A percentile compares a stretch with the other conserved stretches of the same genome.
Conservation (phyloP, 1,284 basidiomycete genomes). For the Trichosporon ovoides region DNA sequence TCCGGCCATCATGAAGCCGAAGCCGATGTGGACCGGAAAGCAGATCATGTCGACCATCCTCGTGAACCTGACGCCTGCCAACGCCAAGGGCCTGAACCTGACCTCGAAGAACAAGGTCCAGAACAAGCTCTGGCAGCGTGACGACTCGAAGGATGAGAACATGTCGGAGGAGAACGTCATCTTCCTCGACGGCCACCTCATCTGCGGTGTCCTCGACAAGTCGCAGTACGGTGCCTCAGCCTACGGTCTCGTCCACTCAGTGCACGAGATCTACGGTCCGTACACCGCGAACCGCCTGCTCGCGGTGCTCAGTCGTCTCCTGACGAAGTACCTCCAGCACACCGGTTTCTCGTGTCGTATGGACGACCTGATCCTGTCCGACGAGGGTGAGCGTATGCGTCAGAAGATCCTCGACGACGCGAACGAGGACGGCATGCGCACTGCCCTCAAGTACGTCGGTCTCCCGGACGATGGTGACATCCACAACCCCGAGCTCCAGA, state of each 20-base stretch:
- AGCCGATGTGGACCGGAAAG: conserved; percentile 93
- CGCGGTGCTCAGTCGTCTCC: conserved; percentile 84
- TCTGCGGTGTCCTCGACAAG: conserved; percentile 93
- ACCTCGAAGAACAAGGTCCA: conserved; percentile 81
- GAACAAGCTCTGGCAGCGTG: conserved; percentile 68
- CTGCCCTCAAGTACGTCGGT: conserved; percentile 65
- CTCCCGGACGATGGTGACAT: conserved; percentile 69
- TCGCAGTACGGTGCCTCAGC: conserved; percentile 94
- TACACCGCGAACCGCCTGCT: conserved; percentile 84
- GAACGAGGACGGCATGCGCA: conserved; percentile 70
- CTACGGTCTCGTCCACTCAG: conserved; percentile 94
- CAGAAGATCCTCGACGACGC: conserved; percentile 65
- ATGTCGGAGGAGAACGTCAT: conserved; percentile 75
- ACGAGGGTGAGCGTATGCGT: conserved; percentile 69
- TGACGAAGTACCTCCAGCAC: conserved; percentile 96
- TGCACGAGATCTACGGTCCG: conserved; percentile 97
- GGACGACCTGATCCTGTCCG: conserved; percentile 91
- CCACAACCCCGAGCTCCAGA: conserved; percentile 53
- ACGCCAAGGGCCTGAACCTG: conserved; percentile 78
- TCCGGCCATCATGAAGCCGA: conserved; percentile 87
- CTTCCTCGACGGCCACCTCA: conserved; percentile 87
- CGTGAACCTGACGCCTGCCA: conserved; percentile 80
- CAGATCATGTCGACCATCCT: conserved; percentile 92
- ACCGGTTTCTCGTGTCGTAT: conserved; percentile 98
- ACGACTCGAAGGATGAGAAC: conserved; percentile 45